These are phyloP conservation scores for Sungouiozyma ichnusensis DNA, from an alignment of 805 yeast species.

Conservation along the genomic window DNA sequence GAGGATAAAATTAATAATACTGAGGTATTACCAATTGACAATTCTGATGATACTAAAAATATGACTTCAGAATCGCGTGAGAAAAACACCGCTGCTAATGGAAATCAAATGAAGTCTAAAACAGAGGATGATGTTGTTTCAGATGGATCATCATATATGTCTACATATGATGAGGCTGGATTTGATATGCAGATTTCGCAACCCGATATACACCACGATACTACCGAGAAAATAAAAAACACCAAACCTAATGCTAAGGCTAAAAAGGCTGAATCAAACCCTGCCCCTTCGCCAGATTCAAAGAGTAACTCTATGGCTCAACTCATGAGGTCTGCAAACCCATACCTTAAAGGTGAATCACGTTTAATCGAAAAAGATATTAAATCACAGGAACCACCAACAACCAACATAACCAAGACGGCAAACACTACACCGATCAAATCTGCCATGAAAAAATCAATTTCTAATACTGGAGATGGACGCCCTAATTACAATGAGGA, in stretches of 20 bases:
- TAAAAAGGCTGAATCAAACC: not conserved
- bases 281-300: not conserved
- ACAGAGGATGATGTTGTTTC: not conserved
- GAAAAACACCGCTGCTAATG: not conserved
- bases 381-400: not conserved
- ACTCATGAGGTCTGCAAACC: conserved; percentile 35
- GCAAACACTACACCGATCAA: conserved; percentile 32
- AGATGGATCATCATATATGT: conserved; percentile 1
- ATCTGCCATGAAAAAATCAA: conserved; percentile 32
- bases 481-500: conserved; percentile 11
- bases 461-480: conserved; percentile 11
- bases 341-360: conserved; percentile 5
- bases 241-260: not conserved
- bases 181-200: not conserved
- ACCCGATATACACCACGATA: conserved; percentile 3
- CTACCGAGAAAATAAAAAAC: conserved; percentile 1
- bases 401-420: not conserved
- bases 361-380: not conserved
- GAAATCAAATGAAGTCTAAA: not conserved
- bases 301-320: conserved; percentile 33
- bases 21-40: not conserved
- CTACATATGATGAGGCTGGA: conserved; percentile 2
- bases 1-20: not conserved
- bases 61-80: not conserved
- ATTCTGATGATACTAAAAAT: not conserved